Evolutionary conservation across 257 asterid genomes (phyloP), one percentile per base, ranked within the genome.

Genomic region (Hygrophila difformis): DNA sequence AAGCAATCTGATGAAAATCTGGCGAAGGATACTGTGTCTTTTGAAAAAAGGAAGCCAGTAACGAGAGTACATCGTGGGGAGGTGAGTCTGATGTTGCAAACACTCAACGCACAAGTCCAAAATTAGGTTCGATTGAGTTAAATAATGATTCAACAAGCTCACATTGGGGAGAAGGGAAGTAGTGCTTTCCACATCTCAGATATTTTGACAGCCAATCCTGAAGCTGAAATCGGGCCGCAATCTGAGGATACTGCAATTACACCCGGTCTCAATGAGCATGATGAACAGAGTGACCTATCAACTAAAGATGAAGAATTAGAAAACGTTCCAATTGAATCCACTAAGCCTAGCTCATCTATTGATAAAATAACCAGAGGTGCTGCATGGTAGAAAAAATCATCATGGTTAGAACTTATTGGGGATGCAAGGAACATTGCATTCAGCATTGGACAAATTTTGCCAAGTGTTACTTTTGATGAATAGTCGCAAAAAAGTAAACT

Each of bases 391-490:
- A 74, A 81, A 36, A 79, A 71, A 57, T 75, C 74, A 42, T 75
- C 96, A 8, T 84, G 95, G 94, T 53, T 71, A 44, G 77, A 81
- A 50, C 67, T 84, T 51, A 70, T 88, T 55, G 72, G 61, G 26
- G 75, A 67, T 61, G 4, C 77, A 37, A 68, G 20, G 21, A 60
- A 39, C 46, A 81, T 66, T 42, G 56, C 87, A 1, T 88, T 88
- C 71, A 81, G 71, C 65, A 58, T 88, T 50, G 64, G 83, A 3
- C 87, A 81, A 21, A 53, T 84, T 68, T 55, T 79, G 49, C 89
- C 93, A 3, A 60, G 51, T 36, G 44, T 29, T 3, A 47, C 68
- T 28, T 46, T 14, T 33, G 73, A 60, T 55, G 69, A 75, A 13
- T 6, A 54, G 39, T 38, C 34, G 18, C 51, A 60, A 28, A n/a